Evolutionary conservation across 208 protist genomes (phyloP).

Genomic region (Acanthamoeba lenticulata): DNA sequence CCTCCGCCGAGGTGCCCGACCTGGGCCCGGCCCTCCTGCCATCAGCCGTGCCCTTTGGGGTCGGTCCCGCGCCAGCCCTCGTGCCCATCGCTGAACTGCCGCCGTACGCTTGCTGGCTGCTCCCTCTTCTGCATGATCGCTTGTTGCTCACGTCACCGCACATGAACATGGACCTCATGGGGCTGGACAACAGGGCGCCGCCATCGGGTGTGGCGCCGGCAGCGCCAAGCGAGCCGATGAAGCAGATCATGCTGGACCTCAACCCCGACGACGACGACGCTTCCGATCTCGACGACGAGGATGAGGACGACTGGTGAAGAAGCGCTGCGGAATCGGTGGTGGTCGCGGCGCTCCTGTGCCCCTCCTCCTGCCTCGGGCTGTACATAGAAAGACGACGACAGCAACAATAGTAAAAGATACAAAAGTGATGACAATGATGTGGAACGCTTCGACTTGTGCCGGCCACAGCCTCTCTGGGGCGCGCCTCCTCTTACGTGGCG

Average conservation of each 20-base stretch:
- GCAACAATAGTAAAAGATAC: not conserved
- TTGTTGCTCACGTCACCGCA: not conserved
- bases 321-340: not conserved
- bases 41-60: not conserved
- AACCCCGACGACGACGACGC: not conserved
- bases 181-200: not conserved
- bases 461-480: too few species aligned
- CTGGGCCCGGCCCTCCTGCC: not conserved
- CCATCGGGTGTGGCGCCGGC: not conserved
- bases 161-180: not conserved
- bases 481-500: too few species aligned
- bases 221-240: not conserved
- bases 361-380: too few species aligned
- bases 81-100: not conserved
- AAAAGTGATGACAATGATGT: too few species aligned
- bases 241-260: not conserved
- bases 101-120: not conserved
- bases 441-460: too few species aligned
- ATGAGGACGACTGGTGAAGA: not conserved
- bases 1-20: not conserved
- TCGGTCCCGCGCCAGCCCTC: not conserved
- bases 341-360: too few species aligned
- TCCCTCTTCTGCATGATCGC: not conserved
- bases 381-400: not conserved
- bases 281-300: not conserved